Conservation (phyloP, 148 eudicot genomes). For the Rhododendron simsii region DNA sequence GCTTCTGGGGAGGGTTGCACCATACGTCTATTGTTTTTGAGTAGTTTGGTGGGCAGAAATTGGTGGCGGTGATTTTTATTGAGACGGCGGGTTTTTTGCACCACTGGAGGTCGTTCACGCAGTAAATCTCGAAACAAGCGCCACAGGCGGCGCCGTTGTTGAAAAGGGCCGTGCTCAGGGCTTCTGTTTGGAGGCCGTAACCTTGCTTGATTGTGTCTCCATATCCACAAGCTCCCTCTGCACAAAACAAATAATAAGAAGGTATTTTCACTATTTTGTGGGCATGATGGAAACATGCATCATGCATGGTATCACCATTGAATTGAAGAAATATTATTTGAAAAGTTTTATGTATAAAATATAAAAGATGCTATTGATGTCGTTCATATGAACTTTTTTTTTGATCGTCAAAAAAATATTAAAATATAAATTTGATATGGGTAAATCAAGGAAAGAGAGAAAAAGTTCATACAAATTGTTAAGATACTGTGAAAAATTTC, state of each 20-base stretch:
- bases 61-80: constrained; percentile 12
- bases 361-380: neutral
- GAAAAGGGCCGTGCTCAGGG: constrained; percentile 53
- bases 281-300: neutral
- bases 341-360: neutral
- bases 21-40: constrained; percentile 21
- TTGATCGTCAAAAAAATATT: too few relatives aligned
- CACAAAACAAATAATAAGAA: neutral
- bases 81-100: constrained; percentile 15
- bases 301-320: neutral
- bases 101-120: constrained; percentile 29
- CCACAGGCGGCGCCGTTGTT: constrained; percentile 43
- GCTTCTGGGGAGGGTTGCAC: constrained; percentile 41
- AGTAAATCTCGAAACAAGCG: constrained; percentile 40
- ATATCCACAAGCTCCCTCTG: constrained; percentile 63
- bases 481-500: too few relatives aligned
- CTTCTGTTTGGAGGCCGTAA: constrained; percentile 26
- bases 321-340: neutral
- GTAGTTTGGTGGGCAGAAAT: constrained; percentile 35
- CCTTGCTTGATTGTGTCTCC: constrained; percentile 21
- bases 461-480: too few relatives aligned
- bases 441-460: too few relatives aligned
- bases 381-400: too few relatives aligned
- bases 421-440: too few relatives aligned
- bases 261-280: neutral